Percentiles rank a stretch among this genome's conserved stretches.
Conservation (phyloP, 176 grass and related monocot genomes). For the Oryza rufipogon region DNA sequence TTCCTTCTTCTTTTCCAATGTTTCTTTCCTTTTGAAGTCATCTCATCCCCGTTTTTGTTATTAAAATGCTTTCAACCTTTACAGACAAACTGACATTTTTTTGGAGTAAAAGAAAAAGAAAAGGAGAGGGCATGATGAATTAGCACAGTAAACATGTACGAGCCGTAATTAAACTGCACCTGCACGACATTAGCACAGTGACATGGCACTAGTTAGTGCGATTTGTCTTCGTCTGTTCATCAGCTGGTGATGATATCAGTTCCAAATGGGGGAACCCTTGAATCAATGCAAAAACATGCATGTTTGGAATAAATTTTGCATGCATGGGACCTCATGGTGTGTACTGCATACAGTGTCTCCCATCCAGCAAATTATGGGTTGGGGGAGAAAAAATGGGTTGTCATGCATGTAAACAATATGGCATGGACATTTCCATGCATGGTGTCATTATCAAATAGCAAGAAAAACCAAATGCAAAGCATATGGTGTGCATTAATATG, state of each 20-base stretch:
- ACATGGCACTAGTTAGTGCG: background rate
- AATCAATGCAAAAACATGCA: conserved; percentile 6
- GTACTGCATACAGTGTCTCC: background rate
- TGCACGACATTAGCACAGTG: background rate
- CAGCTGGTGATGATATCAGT: background rate
- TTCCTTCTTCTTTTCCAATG: background rate
- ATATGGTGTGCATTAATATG: background rate
- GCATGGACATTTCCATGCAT: background rate
- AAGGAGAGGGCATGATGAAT: background rate
- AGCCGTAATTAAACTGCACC: background rate
- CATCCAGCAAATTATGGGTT: background rate
- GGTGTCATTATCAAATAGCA: background rate
- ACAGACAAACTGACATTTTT: background rate
- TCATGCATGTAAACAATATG: background rate
- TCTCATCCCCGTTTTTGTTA: background rate
- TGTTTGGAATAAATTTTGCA: background rate
- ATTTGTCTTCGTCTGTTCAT: background rate
- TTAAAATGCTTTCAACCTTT: background rate
- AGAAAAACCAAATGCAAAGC: background rate
- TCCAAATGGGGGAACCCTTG: background rate
- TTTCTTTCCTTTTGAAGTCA: background rate
- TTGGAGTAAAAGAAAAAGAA: background rate
- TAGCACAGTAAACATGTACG: background rate
- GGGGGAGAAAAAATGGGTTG: background rate
- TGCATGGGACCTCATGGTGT: background rate